A percentile compares a stretch with the other conserved stretches of the same genome.
Conservation (phyloP, 1,284 basidiomycete genomes). For the Ustilago nuda region DNA sequence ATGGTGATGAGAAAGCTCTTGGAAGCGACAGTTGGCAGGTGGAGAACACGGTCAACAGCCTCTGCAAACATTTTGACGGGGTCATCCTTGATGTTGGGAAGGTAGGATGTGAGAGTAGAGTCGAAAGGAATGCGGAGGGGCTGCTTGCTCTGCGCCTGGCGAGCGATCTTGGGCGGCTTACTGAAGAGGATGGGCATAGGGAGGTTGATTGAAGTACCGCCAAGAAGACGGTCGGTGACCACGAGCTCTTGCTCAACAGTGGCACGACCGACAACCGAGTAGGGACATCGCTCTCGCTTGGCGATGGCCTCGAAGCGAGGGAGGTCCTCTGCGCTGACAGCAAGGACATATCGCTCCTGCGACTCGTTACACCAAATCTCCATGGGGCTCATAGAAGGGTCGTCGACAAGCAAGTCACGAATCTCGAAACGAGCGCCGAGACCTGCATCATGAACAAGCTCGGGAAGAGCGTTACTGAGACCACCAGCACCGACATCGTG, state of each 20-base stretch:
- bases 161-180: conserved; percentile 92
- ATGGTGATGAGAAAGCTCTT: conserved; percentile 99
- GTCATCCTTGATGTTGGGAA: conserved; percentile 70
- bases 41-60: conserved; percentile 84
- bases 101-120: conserved; percentile 77
- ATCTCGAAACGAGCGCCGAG: conserved; percentile 95
- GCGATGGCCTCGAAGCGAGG: conserved; percentile 80
- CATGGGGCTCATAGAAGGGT: conserved; percentile 96
- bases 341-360: conserved; percentile 97
- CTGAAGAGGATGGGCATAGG: conserved; percentile 97
- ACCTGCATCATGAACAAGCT: conserved; percentile 93
- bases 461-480: conserved; percentile 93
- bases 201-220: conserved; percentile 84
- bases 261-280: conserved; percentile 87
- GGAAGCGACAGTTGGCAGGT: conserved; percentile 89
- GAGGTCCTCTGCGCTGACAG: conserved; percentile 59
- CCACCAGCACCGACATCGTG: conserved; percentile 99
- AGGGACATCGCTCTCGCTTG: conserved; percentile 89
- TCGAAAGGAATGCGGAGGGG: conserved; percentile 78
- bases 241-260: conserved; percentile 81
- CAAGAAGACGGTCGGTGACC: conserved; percentile 87
- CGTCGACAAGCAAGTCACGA: conserved; percentile 89
- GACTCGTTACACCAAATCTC: conserved; percentile 99
- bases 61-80: conserved; percentile 71
- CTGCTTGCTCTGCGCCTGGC: conserved; percentile 76